Evolutionary conservation across 202 grass and related monocot species (phyloP).

Genomic region (Panicum hallii): DNA sequence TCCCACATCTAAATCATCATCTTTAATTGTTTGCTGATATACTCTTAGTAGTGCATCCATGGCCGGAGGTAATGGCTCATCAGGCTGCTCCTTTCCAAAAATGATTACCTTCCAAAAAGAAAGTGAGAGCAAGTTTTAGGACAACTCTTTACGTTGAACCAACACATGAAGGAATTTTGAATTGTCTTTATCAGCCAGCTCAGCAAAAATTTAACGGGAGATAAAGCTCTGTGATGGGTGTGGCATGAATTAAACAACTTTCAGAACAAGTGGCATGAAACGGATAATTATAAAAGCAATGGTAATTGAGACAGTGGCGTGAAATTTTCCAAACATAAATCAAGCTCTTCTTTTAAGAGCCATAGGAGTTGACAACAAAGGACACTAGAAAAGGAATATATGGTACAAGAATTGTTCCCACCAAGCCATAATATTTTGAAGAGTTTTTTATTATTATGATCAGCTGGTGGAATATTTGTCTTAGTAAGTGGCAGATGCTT

Average conservation of each 20-base stretch:
- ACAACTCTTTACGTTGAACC: not conserved
- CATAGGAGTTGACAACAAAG: not conserved
- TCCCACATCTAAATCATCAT: constrained; percentile 54
- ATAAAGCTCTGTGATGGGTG: not conserved
- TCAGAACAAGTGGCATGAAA: not conserved
- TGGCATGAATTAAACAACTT: not conserved
- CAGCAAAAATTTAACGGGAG: not conserved
- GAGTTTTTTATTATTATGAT: not conserved
- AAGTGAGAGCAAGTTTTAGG: constrained; percentile 31
- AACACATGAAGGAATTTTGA: constrained; percentile 17
- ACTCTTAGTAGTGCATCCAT: constrained; percentile 73
- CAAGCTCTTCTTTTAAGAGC: constrained; percentile 3
- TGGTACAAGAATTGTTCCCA: not conserved
- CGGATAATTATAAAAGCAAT: not conserved
- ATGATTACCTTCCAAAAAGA: constrained; percentile 60
- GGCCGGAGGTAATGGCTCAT: constrained; percentile 63
- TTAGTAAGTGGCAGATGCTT: not conserved
- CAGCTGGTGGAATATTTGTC: not conserved
- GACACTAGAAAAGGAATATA: constrained; percentile 7
- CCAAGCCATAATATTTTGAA: not conserved
- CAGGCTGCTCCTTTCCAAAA: constrained; percentile 71
- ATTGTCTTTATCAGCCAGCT: not conserved
- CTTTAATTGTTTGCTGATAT: constrained; percentile 48
- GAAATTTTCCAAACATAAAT: constrained; percentile 11
- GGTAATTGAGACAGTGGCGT: not conserved